phyloP scores from a whole-genome alignment of 805 yeast genomes.

The Millerozyma acaciae region DNA sequence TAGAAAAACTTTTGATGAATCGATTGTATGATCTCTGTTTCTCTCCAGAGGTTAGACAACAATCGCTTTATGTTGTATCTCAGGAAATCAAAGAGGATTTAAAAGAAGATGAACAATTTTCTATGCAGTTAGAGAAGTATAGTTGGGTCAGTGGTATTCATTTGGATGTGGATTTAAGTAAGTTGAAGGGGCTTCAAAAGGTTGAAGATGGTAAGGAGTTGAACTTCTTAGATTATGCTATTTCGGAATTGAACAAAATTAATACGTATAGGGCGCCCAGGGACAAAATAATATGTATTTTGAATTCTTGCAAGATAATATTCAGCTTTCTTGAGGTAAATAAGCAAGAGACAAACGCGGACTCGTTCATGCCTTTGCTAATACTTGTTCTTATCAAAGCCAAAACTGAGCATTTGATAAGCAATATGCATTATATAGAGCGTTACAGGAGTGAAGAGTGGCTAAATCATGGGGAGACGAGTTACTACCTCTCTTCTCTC shows the following conservation, averaged over 20 bases:
- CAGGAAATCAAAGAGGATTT: conserved; percentile 57
- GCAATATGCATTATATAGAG: conserved; percentile 82
- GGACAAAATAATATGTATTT: conserved; percentile 85
- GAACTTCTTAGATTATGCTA: conserved; percentile 57
- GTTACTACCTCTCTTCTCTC: conserved; percentile 86
- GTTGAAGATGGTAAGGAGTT: conserved; percentile 24
- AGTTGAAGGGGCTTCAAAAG: conserved; percentile 32
- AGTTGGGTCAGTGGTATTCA: conserved; percentile 72
- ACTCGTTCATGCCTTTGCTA: conserved; percentile 84
- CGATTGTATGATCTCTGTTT: conserved; percentile 73
- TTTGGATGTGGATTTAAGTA: conserved; percentile 60
- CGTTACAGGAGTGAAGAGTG: conserved; percentile 74
- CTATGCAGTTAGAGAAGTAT: conserved; percentile 54
- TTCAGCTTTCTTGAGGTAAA: conserved; percentile 79
- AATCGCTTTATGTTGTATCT: conserved; percentile 20
- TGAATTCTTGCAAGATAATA: conserved; percentile 89
- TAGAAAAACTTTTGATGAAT: conserved; percentile 90
- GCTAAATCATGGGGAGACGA: conserved; percentile 76
- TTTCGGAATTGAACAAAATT: conserved; percentile 70
- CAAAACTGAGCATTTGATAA: conserved; percentile 58
- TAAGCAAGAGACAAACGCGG: conserved; percentile 78
- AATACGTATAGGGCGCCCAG: conserved; percentile 88
- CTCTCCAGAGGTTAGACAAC: conserved; percentile 62
- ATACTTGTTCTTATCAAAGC: conserved; percentile 76
- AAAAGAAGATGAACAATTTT: conserved; percentile 51